A percentile compares a stretch with the other conserved stretches of the same genome.
These are phyloP conservation scores for Trichocomaceae sp. DNA, from an alignment of 2,329 filamentous ascomycete genomes.

Conservation along the genomic window DNA sequence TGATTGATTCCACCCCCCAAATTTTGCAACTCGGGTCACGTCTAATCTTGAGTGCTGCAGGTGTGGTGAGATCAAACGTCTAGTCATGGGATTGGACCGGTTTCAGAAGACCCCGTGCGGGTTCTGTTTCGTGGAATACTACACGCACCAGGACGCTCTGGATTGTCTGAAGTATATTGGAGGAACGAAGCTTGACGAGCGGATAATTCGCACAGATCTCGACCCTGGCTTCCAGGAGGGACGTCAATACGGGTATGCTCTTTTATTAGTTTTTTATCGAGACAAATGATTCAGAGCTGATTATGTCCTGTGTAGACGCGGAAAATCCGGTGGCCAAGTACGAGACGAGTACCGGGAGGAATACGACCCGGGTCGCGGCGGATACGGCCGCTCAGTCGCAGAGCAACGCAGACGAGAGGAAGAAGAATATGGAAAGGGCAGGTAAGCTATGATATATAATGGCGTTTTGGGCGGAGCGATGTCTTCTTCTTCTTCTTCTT, in stretches of 20 bases:
- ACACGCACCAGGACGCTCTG: conserved; percentile 91
- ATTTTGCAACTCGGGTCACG: background rate
- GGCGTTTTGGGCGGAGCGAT: conserved; percentile 28
- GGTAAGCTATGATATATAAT: conserved; percentile 32
- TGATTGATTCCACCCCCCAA: conserved; percentile 16
- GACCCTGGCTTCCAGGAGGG: conserved; percentile 96
- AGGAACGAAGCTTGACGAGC: conserved; percentile 94
- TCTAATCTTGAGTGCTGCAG: conserved; percentile 27
- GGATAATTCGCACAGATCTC: conserved; percentile 89
- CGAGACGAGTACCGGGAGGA: conserved; percentile 97
- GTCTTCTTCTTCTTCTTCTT: background rate
- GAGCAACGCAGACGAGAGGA: conserved; percentile 55
- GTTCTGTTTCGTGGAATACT: conserved; percentile 99
- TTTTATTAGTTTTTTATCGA: background rate
- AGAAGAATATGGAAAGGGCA: conserved; percentile 54
- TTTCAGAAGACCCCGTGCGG: conserved; percentile 97
- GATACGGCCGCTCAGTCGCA: conserved; percentile 71
- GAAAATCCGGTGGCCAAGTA: conserved; percentile 93
- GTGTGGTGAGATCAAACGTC: conserved; percentile 92
- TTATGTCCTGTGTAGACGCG: conserved; percentile 47
- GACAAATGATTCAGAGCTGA: conserved; percentile 16
- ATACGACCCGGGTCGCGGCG: conserved; percentile 89
- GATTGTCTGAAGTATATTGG: conserved; percentile 99
- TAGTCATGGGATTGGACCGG: conserved; percentile 95
- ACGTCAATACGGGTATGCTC: conserved; percentile 71